Evolutionary conservation across 768 basidiomycete species (phyloP), one percentile per base, ranked within the genome.

Genomic region (Kwoniella heveanensis): DNA sequence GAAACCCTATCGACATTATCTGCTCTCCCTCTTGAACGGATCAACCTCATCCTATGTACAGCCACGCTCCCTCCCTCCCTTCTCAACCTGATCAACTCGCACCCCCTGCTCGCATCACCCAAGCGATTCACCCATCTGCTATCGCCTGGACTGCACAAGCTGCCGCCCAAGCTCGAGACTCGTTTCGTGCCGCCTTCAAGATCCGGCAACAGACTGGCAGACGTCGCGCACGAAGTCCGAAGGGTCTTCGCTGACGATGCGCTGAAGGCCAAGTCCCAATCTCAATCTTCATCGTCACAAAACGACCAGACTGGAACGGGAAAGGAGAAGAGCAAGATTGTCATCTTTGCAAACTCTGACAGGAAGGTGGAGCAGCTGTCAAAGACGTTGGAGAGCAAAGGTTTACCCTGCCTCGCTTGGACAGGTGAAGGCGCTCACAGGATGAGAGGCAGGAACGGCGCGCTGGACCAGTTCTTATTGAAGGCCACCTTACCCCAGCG

Each of bases 271-370:
- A 64, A 64, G 61, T 22, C 57, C 15, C 27, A 39, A 25, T 52
- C 52, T 21, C 13, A 26, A 21, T 32, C 4, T 47, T 63, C 29
- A 44, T 22, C 26, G 22, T 17, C 39, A 3, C 39, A 9, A 44
- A 10, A 9, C 39, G 39, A 17, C 32, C 53, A 47, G 66, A 76
- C 25, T 80, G 86, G 55, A 85, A 86, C 50, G 89, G n/a, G 39
- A 13, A 51, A 62, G 24, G 67, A 76, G 25, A 82, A 87, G 56
- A 86, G 87, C 52, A 90, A 90, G 76, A 80, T 92, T 15, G 82
- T 96, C 51, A 82, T 96, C 10, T 95, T 96, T 77, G 88, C 88
- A 75, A 96, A 95, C 80, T 87, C 86, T 75, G 85, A 84, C 73
- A 83, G 80, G 19, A 88, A 87, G 68, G 91, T 89, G 13, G 82